Evolutionary conservation across 441 rosid genomes (phyloP).

Genomic region (Capsella rubella): DNA sequence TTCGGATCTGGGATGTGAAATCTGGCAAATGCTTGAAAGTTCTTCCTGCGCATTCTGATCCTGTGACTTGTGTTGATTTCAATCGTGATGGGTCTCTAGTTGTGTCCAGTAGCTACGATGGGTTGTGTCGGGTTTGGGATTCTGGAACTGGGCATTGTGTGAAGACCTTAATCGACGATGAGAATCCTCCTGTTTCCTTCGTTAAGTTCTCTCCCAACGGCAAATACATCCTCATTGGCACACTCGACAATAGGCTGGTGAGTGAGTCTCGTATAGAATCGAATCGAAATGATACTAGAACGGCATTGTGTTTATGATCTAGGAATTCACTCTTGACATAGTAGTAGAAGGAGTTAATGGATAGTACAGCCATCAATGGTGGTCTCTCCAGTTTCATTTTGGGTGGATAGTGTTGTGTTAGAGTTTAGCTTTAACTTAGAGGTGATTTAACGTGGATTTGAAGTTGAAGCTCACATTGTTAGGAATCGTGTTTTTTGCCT

Average conservation of each 20-base stretch:
- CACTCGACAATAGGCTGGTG: constrained; percentile 1
- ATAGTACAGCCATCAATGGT: not conserved
- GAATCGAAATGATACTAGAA: not conserved
- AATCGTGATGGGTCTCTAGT: not conserved
- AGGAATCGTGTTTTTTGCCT: not conserved
- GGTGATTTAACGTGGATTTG: not conserved
- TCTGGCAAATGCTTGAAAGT: constrained; percentile 4
- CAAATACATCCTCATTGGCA: constrained; percentile 17
- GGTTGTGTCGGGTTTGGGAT: constrained; percentile 11
- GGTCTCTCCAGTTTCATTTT: not conserved
- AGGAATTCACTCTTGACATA: not conserved
- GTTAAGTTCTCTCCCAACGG: not conserved
- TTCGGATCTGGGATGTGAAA: constrained; percentile 7
- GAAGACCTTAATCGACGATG: constrained; percentile 1
- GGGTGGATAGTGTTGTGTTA: not conserved
- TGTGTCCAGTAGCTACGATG: constrained; percentile 1
- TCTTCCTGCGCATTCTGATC: constrained; percentile 11
- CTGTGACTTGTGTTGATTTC: not conserved
- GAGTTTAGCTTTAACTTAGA: not conserved
- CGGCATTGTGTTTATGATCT: not conserved
- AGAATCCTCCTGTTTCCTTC: constrained; percentile 2
- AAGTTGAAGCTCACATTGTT: not conserved
- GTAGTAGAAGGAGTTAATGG: not conserved
- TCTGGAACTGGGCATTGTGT: constrained; percentile 9
- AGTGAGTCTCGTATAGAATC: not conserved